Percentiles rank a stretch among this genome's conserved stretches.
These are phyloP conservation scores for Curvularia hawaiiensis DNA, from an alignment of 2,329 filamentous ascomycete species.

Conservation along the genomic window DNA sequence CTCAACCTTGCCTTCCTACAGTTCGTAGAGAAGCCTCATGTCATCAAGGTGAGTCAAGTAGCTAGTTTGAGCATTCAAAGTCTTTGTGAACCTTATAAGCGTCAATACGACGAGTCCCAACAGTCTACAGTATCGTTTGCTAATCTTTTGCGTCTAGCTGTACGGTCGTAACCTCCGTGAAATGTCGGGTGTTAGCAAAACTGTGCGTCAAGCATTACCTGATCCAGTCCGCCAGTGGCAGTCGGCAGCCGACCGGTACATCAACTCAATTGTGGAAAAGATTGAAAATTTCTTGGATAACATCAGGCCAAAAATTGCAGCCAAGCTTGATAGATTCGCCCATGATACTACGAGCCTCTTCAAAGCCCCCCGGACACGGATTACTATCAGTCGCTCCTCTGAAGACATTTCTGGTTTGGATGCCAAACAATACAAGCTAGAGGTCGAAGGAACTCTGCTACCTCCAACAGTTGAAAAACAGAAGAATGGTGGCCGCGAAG, in stretches of 20 bases:
- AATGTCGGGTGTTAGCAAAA: conserved; percentile 91
- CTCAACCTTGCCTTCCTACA: conserved; percentile 88
- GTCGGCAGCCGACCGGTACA: conserved; percentile 82
- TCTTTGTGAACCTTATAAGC: no score
- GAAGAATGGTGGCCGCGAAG: conserved; percentile 73
- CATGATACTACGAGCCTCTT: conserved; percentile 87
- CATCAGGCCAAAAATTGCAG: conserved; percentile 82
- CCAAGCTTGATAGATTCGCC: conserved; percentile 84
- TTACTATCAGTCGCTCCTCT: conserved; percentile 80
- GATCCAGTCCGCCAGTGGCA: conserved; percentile 82
- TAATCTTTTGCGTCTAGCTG: conserved; percentile 50
- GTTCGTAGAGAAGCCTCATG: conserved; percentile 92
- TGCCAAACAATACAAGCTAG: conserved; percentile 78
- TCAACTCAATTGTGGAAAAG: conserved; percentile 85
- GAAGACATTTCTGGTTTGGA: conserved; percentile 81
- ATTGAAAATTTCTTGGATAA: conserved; percentile 89
- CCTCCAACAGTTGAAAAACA: conserved; percentile 59
- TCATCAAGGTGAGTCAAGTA: conserved; percentile 53
- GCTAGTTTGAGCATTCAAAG: neutral
- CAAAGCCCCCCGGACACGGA: conserved; percentile 83
- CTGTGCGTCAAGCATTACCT: conserved; percentile 83
- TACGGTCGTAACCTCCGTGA: conserved; percentile 84
- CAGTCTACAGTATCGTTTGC: neutral
- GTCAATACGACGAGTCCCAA: neutral
- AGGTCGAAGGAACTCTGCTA: conserved; percentile 68